A percentile compares a stretch with the other conserved stretches of the same genome.
phyloP scores from a whole-genome alignment of 108 stramenopile genomes.

The Bacterosira constricta region DNA sequence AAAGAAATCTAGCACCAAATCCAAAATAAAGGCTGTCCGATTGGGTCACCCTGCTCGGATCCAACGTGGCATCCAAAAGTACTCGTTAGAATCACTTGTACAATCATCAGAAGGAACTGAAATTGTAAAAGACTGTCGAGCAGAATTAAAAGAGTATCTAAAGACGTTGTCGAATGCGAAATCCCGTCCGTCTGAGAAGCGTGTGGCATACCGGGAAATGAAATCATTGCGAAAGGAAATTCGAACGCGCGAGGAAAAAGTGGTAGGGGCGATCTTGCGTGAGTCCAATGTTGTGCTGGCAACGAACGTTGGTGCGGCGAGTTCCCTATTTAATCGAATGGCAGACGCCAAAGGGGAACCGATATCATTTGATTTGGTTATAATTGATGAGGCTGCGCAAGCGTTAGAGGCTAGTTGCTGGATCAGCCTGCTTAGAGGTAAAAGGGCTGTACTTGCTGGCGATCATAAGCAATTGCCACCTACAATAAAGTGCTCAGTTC shows the following conservation, averaged over 20 bases:
- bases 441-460: constrained; percentile 87
- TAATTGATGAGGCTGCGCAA: constrained; percentile 99
- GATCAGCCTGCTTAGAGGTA: constrained; percentile 81
- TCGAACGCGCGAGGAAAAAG: constrained; percentile 85
- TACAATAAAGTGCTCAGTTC: constrained; percentile 76
- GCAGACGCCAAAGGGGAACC: constrained; percentile 54
- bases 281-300: constrained; percentile 85
- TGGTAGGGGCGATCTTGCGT: constrained; percentile 79
- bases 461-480: constrained; percentile 99
- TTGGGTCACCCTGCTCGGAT: constrained; percentile 97
- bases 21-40: constrained; percentile 75
- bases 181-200: constrained; percentile 47
- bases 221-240: constrained; percentile 87
- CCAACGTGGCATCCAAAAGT: constrained; percentile 70
- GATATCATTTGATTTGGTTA: constrained; percentile 92
- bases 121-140: constrained; percentile 90
- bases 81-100: constrained; percentile 93
- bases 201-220: constrained; percentile 72
- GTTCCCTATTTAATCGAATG: constrained; percentile 50
- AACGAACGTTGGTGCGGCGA: constrained; percentile 89
- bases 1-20: constrained; percentile 17
- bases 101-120: constrained; percentile 92
- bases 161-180: constrained; percentile 54
- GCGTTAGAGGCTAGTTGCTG: constrained; percentile 96
- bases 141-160: constrained; percentile 77